phyloP scores from a whole-genome alignment of 495 filamentous ascomycete species.

The Daldinia decipiens region DNA sequence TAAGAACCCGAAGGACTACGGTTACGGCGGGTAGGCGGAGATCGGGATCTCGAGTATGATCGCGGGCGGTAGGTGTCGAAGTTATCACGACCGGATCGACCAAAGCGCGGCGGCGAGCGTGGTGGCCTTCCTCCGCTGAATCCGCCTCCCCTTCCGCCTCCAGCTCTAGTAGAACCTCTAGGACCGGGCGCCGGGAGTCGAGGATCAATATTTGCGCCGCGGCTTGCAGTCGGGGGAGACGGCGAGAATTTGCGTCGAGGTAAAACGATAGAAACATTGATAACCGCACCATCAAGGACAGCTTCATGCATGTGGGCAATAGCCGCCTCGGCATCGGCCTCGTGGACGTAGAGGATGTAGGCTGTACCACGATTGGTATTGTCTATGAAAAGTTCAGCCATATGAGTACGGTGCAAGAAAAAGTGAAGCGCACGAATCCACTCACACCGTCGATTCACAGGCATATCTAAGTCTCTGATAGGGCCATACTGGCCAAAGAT shows the following conservation, averaged over 20 bases:
- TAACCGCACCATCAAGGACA: conserved; percentile 85
- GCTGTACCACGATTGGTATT: conserved; percentile 92
- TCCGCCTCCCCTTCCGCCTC: conserved; percentile 45
- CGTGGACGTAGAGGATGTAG: conserved; percentile 85
- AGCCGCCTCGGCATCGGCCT: conserved; percentile 84
- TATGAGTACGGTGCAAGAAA: neutral
- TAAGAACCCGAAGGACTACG: conserved; percentile 51
- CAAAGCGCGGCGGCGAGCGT: conserved; percentile 54
- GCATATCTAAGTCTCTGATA: conserved; percentile 87
- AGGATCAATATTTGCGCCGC: conserved; percentile 60
- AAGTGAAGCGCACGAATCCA: neutral
- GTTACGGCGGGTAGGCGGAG: conserved; percentile 62
- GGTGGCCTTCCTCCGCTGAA: conserved; percentile 45
- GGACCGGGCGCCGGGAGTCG: conserved; percentile 55
- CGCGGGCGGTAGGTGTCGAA: conserved; percentile 64
- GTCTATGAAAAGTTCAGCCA: conserved; percentile 60
- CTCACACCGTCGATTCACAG: conserved; percentile 87
- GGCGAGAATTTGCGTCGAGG: conserved; percentile 76
- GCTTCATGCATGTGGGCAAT: conserved; percentile 99
- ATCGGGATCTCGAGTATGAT: conserved; percentile 63
- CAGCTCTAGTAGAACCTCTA: conserved; percentile 45
- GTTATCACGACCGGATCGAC: conserved; percentile 56
- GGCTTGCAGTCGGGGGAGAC: conserved; percentile 59
- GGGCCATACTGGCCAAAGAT: conserved; percentile 91
- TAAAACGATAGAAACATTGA: conserved; percentile 93